Conservation (phyloP, 2,329 filamentous ascomycete species). For the Fusarium devonianum region DNA sequence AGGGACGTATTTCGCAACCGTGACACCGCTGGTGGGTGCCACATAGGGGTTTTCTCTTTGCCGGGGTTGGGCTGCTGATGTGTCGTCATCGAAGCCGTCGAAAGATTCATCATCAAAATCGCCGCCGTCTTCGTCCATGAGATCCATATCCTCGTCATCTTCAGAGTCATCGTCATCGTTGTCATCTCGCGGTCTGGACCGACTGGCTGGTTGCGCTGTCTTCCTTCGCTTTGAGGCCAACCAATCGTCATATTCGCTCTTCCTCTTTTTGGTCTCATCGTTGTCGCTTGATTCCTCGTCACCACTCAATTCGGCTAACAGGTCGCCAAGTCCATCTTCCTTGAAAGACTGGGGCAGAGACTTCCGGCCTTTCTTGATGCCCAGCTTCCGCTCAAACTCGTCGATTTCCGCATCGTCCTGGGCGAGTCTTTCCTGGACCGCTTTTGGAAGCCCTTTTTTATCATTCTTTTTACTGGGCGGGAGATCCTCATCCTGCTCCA, state of each 20-base stretch:
- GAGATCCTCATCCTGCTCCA: conserved; percentile 30
- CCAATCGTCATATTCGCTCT: conserved; percentile 66
- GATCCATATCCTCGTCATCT: conserved; percentile 37
- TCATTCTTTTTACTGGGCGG: conserved; percentile 41
- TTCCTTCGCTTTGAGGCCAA: conserved; percentile 64
- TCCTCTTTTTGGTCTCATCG: conserved; percentile 66
- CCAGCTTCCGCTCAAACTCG: conserved; percentile 84
- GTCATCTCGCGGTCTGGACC: conserved; percentile 31
- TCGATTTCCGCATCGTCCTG: conserved; percentile 90
- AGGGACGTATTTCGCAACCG: conserved; percentile 80
- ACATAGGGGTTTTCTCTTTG: conserved; percentile 87
- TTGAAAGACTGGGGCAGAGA: conserved; percentile 74
- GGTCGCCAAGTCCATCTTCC: conserved; percentile 82
- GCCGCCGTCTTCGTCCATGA: conserved; percentile 41
- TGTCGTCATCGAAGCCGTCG: conserved; percentile 50
- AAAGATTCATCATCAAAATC: conserved; percentile 48
- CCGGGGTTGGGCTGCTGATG: conserved; percentile 52
- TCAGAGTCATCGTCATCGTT: conserved; percentile 36
- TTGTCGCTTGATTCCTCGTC: conserved; percentile 55
- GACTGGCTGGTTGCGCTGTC: conserved; percentile 40
- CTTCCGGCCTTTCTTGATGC: conserved; percentile 78
- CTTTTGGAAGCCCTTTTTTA: conserved; percentile 24
- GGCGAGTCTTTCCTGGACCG: conserved; percentile 64
- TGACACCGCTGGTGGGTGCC: conserved; percentile 65
- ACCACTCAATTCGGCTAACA: conserved; percentile 70